A percentile compares a stretch with the other conserved stretches of the same genome.
Conservation (phyloP, 495 filamentous ascomycete species). For the Aspergillus bertholletiae region DNA sequence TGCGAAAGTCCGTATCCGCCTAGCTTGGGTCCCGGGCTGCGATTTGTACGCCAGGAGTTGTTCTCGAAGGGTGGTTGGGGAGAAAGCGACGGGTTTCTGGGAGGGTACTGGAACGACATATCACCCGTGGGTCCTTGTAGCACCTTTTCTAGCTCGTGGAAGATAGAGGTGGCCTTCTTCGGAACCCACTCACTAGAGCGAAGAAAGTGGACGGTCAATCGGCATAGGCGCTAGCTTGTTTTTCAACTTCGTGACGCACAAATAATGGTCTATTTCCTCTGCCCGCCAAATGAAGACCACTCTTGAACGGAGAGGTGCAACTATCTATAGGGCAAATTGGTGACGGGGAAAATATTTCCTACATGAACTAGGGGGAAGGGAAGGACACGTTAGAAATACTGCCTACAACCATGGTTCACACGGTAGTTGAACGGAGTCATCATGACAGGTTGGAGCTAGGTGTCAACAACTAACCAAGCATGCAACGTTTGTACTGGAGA, state of each 20-base stretch:
- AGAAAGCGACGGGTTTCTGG: conserved; percentile 72
- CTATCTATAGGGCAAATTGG: neutral
- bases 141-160: neutral
- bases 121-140: conserved; percentile 10
- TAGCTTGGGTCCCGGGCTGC: conserved; percentile 32
- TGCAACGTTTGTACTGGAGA: too few species aligned
- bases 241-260: neutral
- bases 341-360: neutral
- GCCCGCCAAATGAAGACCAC: neutral
- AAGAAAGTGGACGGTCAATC: neutral
- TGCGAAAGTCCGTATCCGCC: conserved; percentile 38
- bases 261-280: neutral
- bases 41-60: conserved; percentile 59
- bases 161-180: neutral
- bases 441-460: too few species aligned
- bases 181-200: neutral
- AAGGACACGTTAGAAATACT: too few species aligned
- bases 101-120: conserved; percentile 36
- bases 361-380: neutral
- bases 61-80: conserved; percentile 67
- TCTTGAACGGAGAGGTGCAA: neutral
- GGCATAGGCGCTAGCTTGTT: neutral
- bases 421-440: too few species aligned
- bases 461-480: too few species aligned
- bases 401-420: too few species aligned